phyloP scores from a whole-genome alignment of 2,329 filamentous ascomycete genomes.

The Aspergillus luchuensis region DNA sequence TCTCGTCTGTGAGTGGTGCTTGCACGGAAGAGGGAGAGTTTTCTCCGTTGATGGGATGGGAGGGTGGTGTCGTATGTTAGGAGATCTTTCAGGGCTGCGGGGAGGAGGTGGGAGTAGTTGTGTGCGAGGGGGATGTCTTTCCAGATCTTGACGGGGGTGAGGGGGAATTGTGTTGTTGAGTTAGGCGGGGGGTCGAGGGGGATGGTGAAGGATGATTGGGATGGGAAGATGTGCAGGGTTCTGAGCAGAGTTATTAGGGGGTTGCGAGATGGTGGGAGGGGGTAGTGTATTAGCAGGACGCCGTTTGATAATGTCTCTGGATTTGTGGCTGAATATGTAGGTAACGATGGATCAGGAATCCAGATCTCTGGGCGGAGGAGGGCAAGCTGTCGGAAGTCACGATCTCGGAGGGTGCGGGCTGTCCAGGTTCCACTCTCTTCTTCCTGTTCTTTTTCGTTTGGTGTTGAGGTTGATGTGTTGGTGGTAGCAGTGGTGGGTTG shows the following conservation, averaged over 20 bases:
- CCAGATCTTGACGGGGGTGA: conserved; percentile 56
- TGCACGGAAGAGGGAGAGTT: conserved; percentile 57
- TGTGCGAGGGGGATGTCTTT: conserved; percentile 52
- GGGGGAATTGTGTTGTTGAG: conserved; percentile 46
- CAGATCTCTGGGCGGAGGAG: conserved; percentile 67
- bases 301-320: conserved; percentile 56
- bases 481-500: conserved; percentile 28
- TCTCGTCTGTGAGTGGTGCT: conserved; percentile 49
- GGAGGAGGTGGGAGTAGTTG: conserved; percentile 44
- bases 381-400: conserved; percentile 63
- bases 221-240: conserved; percentile 29
- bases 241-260: conserved; percentile 2
- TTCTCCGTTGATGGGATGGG: not conserved
- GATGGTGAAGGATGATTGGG: conserved; percentile 52
- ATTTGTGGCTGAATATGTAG: conserved; percentile 45
- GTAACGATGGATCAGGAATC: conserved; percentile 53
- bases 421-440: conserved; percentile 45
- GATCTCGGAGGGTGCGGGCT: conserved; percentile 47
- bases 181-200: conserved; percentile 57
- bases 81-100: conserved; percentile 53
- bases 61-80: conserved; percentile 32
- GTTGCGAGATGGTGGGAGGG: conserved; percentile 19
- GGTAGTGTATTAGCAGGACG: conserved; percentile 55
- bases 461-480: not conserved
- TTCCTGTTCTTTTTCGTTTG: not conserved